Conservation (phyloP, 805 yeast genomes). For the Starmerella gropengiesseri region DNA sequence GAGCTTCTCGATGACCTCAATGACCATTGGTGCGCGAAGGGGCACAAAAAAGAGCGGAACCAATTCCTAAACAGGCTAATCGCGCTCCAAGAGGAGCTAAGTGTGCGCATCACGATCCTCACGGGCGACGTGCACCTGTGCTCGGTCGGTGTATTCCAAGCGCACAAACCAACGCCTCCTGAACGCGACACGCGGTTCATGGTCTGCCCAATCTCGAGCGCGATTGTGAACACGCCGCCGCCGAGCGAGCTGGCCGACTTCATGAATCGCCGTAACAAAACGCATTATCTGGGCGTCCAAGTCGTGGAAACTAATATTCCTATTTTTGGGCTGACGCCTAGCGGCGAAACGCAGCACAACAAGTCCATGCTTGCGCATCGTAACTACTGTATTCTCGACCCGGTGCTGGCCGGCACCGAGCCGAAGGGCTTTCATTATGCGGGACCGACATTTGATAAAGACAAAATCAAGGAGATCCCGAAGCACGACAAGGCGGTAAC, state of each 20-base stretch:
- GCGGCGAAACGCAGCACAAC: conserved; percentile 40
- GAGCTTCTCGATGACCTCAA: conserved; percentile 87
- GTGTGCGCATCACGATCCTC: conserved; percentile 69
- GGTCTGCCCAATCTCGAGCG: conserved; percentile 77
- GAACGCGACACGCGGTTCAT: conserved; percentile 64
- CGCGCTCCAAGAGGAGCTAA: conserved; percentile 51
- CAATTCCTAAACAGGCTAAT: conserved; percentile 48
- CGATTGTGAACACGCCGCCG: conserved; percentile 87
- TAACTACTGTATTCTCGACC: conserved; percentile 42
- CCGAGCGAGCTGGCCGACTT: conserved; percentile 74
- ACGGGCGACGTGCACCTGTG: conserved; percentile 93
- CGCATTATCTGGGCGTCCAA: conserved; percentile 53
- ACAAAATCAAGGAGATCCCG: conserved; percentile 4
- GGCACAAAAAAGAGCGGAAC: conserved; percentile 82
- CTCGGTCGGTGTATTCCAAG: conserved; percentile 64
- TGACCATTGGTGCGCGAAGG: conserved; percentile 91
- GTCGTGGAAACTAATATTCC: conserved; percentile 79
- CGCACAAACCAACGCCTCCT: conserved; percentile 43
- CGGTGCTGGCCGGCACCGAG: conserved; percentile 12
- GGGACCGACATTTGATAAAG: conserved; percentile 17
- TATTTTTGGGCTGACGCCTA: conserved; percentile 50
- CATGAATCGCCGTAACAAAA: conserved; percentile 52
- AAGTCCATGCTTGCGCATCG: conserved; percentile 45
- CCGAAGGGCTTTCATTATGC: conserved; percentile 9
- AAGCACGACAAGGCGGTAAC: conserved; percentile 11